Conservation (phyloP, 2,329 filamentous ascomycete genomes). For the Penicillium expansum region DNA sequence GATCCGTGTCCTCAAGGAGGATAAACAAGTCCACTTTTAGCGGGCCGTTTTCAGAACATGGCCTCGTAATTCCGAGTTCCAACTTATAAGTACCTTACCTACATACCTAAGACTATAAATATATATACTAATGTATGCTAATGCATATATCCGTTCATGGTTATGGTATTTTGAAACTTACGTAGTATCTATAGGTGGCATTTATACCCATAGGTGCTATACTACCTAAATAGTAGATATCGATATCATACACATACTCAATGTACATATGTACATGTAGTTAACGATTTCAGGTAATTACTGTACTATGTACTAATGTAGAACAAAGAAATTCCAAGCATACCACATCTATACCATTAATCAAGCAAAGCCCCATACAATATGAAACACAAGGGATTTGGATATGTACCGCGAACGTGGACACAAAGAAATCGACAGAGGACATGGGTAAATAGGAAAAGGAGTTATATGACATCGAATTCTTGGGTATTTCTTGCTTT, state of each 20-base stretch:
- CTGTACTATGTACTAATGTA: background rate
- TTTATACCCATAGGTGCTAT: background rate
- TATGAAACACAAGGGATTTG: background rate
- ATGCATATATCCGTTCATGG: too few relatives aligned
- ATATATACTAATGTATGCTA: background rate
- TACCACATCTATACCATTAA: background rate
- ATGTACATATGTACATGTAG: background rate
- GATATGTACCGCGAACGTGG: background rate
- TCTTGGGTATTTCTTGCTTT: background rate
- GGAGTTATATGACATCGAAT: background rate
- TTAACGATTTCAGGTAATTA: too few relatives aligned
- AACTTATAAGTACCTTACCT: background rate
- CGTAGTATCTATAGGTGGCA: background rate
- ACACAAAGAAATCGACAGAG: background rate
- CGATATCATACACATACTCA: too few relatives aligned
- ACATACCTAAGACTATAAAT: background rate
- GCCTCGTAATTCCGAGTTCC: slow-evolving; percentile 1
- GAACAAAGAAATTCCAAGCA: background rate
- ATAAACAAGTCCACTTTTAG: slow-evolving; percentile 24
- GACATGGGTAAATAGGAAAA: background rate
- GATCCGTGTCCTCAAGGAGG: slow-evolving; percentile 22
- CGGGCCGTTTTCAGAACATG: slow-evolving; percentile 23
- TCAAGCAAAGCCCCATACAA: background rate
- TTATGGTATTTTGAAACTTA: too few relatives aligned
- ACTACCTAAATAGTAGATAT: background rate